Evolutionary conservation across 495 filamentous ascomycete genomes (phyloP).

Genomic region (Gamarada debralockiae): DNA sequence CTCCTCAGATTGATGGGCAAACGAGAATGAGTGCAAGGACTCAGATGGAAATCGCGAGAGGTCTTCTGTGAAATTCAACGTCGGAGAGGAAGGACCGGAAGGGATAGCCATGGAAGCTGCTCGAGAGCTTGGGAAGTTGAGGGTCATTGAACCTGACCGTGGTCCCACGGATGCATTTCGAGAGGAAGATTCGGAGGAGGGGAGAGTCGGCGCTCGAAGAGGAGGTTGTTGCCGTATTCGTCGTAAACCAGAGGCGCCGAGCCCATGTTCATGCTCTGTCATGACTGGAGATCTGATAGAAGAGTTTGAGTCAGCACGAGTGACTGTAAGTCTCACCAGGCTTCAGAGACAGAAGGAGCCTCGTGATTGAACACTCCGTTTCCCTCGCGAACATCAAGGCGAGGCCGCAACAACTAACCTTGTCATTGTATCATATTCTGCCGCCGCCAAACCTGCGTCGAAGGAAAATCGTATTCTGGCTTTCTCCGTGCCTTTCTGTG

Average conservation of each 20-base stretch:
- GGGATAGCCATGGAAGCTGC: conserved; percentile 24
- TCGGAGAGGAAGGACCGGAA: conserved; percentile 59
- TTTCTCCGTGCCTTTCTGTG: conserved; percentile 29
- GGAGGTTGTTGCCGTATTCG: conserved; percentile 84
- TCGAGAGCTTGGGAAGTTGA: conserved; percentile 38
- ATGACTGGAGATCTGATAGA: conserved; percentile 43
- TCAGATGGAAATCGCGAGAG: conserved; percentile 90
- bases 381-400: background rate
- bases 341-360: conserved; percentile 27
- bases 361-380: background rate
- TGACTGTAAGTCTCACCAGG: conserved; percentile 4
- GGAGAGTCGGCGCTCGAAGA: conserved; percentile 60
- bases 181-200: conserved; percentile 49
- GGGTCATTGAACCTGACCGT: conserved; percentile 59
- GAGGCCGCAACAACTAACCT: conserved; percentile 32
- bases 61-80: conserved; percentile 74
- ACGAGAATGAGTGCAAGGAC: conserved; percentile 97
- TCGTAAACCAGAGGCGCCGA: conserved; percentile 73
- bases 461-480: conserved; percentile 51
- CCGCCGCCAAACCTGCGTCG: conserved; percentile 42
- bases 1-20: conserved; percentile 93
- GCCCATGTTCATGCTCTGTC: conserved; percentile 54
- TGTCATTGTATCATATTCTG: conserved; percentile 48
- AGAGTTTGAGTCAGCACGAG: conserved; percentile 15
- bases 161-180: conserved; percentile 59